Evolutionary conservation across 805 yeast species (phyloP), one percentile per base, ranked within the genome.

Genomic region (Debaryomyces hansenii): DNA sequence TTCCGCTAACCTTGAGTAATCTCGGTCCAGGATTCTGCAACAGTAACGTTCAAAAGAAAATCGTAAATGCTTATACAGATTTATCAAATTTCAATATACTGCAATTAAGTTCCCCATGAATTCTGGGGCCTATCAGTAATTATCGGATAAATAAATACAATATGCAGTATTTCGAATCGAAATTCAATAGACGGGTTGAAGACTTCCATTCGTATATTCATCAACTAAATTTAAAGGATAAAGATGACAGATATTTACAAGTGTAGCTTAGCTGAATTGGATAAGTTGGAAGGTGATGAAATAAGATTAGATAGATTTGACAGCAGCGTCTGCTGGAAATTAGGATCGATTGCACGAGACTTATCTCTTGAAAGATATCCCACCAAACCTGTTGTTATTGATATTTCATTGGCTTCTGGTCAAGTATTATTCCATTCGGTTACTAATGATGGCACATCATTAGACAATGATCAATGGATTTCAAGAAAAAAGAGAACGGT

Each of bases 381-480:
- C 5, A 35, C 46, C n/a, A 66, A 62, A 40, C 57, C 77, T 0
- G 66, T 79, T 20, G 75, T 75, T 9, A 74, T 81, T 46, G 81
- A 80, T 47, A 70, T 81, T 49, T 59, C 79, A 11, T 60, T 75
- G 5, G 51, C 72, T 4, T 62, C 67, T 20, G 82, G 81, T 4
- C 79, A 75, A 36, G 66, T 67, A 12, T 55, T 79, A 29, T 80
- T 78, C 67, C 79, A 78, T 48, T 52, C 75, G 5, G 66, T 61
- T 20, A 63, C 72, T 14, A 62, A 57, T 11, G 52, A 60, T 9
- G 77, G 75, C 1, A 60, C 76, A 10, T 53, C 66, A 9, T 60
- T 65, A n/a, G 84, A 79, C 51, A 80, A 81, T 48, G 85, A 80
- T 48, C 53, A 58, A 28, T 81, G 84, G 84, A 72, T 80, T 27